These are phyloP conservation scores for Lotmaria passim DNA, from an alignment of 208 protist species.

Conservation along the genomic window DNA sequence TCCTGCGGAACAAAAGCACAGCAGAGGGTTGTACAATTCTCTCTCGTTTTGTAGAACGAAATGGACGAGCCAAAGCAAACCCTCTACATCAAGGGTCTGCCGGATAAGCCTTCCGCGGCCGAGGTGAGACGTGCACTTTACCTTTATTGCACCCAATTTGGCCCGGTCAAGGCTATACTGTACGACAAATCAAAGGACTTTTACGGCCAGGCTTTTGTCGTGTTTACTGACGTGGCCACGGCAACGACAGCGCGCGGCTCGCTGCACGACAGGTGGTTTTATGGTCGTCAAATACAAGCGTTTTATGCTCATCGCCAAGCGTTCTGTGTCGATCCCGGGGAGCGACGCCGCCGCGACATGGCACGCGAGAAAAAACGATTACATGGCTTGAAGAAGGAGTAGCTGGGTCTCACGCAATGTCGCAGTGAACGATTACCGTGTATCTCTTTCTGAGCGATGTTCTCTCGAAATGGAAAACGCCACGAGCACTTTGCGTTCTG, in stretches of 20 bases:
- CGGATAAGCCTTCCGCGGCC: slow-evolving; percentile 79
- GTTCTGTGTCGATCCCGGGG: slow-evolving; percentile 72
- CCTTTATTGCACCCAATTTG: slow-evolving; percentile 87
- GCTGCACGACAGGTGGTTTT: slow-evolving; percentile 75
- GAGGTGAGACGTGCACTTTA: slow-evolving; percentile 82
- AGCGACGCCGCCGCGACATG: slow-evolving; percentile 68
- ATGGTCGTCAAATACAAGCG: slow-evolving; percentile 72
- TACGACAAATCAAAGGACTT: slow-evolving; percentile 63
- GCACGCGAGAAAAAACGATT: slow-evolving; percentile 36
- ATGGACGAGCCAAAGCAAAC: slow-evolving; percentile 88
- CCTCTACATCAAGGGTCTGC: slow-evolving; percentile 82
- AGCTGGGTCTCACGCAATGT: no score
- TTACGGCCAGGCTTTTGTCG: slow-evolving; percentile 89
- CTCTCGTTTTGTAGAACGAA: background rate
- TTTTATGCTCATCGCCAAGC: slow-evolving; percentile 79
- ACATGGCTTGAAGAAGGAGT: slow-evolving; percentile 25
- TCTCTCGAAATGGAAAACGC: background rate
- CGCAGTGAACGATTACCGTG: no score
- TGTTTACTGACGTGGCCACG: slow-evolving; percentile 86
- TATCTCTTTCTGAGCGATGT: background rate
- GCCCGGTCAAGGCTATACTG: slow-evolving; percentile 72
- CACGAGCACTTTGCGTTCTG: background rate
- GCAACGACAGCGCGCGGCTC: slow-evolving; percentile 71
- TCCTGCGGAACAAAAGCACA: no score
- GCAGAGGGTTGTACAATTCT: no score